phyloP scores from a whole-genome alignment of 345 rosid genomes.

The Cardiospermum halicacabum region DNA sequence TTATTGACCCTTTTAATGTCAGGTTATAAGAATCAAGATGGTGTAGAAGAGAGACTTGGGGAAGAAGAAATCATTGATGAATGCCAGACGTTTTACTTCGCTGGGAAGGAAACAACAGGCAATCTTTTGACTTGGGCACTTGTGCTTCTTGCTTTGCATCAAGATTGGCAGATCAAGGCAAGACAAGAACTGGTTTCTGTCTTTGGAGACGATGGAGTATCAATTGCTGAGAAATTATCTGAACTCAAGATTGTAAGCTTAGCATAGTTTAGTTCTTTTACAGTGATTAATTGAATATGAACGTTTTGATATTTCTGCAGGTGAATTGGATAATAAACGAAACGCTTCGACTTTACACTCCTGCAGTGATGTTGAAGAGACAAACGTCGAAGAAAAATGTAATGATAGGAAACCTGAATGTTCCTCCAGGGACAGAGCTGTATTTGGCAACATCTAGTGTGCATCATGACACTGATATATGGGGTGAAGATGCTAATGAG shows the following conservation, averaged over 20 bases:
- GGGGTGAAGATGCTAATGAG: conserved; percentile 68
- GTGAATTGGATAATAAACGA: conserved; percentile 60
- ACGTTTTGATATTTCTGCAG: conserved; percentile 21
- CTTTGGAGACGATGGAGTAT: conserved; percentile 29
- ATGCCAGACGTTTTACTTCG: conserved; percentile 85
- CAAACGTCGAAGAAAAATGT: conserved; percentile 27
- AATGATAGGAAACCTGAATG: conserved; percentile 50
- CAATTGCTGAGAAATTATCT: conserved; percentile 35
- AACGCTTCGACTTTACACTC: conserved; percentile 73
- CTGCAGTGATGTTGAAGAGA: conserved; percentile 48
- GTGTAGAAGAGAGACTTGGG: conserved; percentile 50
- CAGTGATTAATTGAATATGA: not conserved
- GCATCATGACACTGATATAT: conserved; percentile 54
- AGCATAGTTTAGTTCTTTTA: too few species aligned
- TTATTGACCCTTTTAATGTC: conserved; percentile 54
- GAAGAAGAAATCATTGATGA: conserved; percentile 75
- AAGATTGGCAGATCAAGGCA: conserved; percentile 75
- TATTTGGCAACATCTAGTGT: conserved; percentile 39
- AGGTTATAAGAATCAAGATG: conserved; percentile 43
- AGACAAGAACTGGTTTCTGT: conserved; percentile 57
- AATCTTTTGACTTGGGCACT: conserved; percentile 65
- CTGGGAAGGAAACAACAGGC: conserved; percentile 82
- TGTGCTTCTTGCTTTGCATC: conserved; percentile 61
- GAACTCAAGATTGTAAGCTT: conserved; percentile 65
- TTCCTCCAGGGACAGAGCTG: conserved; percentile 63